Percentiles rank a stretch among this genome's conserved stretches.
Conservation (phyloP, 1,284 basidiomycete genomes). For the Coniophora puteana region DNA sequence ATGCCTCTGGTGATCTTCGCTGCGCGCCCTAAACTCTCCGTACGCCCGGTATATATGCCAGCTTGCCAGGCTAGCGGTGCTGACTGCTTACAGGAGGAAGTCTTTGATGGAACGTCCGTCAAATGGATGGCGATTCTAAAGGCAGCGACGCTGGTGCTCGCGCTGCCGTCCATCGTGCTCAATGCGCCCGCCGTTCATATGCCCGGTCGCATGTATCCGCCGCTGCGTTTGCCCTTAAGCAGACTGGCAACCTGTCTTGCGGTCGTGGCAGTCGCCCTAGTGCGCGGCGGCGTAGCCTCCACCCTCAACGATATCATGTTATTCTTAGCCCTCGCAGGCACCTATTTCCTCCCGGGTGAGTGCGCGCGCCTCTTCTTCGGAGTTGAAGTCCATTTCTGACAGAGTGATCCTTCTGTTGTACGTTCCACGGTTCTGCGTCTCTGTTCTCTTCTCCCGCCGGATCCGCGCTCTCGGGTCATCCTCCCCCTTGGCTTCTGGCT, state of each 20-base stretch:
- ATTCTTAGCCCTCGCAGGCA: slow-evolving; percentile 45
- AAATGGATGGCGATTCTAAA: slow-evolving; percentile 40
- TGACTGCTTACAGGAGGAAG: slow-evolving; percentile 17
- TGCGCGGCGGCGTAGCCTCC: slow-evolving; percentile 31
- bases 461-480: too few species aligned
- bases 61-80: neutral
- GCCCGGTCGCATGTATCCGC: too few species aligned
- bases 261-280: slow-evolving; percentile 40
- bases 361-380: slow-evolving; percentile 1
- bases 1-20: slow-evolving; percentile 58
- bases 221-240: slow-evolving; percentile 42
- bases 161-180: slow-evolving; percentile 57
- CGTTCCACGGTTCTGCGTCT: slow-evolving; percentile 1
- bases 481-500: neutral
- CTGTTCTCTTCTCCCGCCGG: slow-evolving; percentile 2
- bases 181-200: slow-evolving; percentile 47
- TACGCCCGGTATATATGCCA: slow-evolving; percentile 31
- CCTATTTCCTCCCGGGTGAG: slow-evolving; percentile 59
- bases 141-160: slow-evolving; percentile 50
- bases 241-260: slow-evolving; percentile 36
- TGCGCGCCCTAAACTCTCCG: slow-evolving; percentile 41
- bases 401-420: too few species aligned
- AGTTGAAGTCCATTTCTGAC: neutral
- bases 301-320: slow-evolving; percentile 46
- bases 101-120: slow-evolving; percentile 21